A percentile compares a stretch with the other conserved stretches of the same genome.
Conservation (phyloP, 768 basidiomycete genomes). For the Mycena capillaripes region DNA sequence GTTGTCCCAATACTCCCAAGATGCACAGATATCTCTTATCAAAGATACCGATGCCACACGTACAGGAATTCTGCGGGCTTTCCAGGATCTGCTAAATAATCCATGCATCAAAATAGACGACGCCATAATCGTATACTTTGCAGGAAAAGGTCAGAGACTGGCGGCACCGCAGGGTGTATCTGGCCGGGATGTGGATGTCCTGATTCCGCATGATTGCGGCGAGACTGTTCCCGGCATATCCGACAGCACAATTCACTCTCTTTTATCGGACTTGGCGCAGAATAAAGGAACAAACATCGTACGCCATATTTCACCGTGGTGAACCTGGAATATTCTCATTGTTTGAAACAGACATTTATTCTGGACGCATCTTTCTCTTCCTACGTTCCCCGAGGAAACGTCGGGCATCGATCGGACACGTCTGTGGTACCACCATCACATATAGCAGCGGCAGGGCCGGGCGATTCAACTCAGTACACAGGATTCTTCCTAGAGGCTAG, state of each 20-base stretch:
- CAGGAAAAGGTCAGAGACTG: neutral
- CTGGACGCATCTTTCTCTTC: slow-evolving; percentile 2
- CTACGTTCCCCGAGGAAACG: slow-evolving; percentile 1
- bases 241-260: neutral
- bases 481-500: neutral
- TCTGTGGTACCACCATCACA: neutral
- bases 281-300: slow-evolving; percentile 14
- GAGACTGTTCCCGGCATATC: neutral
- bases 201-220: slow-evolving; percentile 2
- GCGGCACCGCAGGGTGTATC: neutral
- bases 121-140: slow-evolving; percentile 9
- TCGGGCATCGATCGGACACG: slow-evolving; percentile 2
- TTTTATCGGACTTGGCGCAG: neutral
- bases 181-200: slow-evolving; percentile 3
- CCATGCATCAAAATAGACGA: neutral
- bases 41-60: neutral
- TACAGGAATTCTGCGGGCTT: neutral
- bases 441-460: neutral
- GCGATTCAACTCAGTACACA: neutral
- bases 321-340: neutral
- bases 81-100: neutral
- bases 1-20: neutral
- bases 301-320: neutral
- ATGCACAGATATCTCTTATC: neutral
- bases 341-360: neutral